A percentile compares a stretch with the other conserved stretches of the same genome.
Evolutionary conservation across 176 grass and related monocot genomes (phyloP).

Genomic region (Oryza rufipogon): DNA sequence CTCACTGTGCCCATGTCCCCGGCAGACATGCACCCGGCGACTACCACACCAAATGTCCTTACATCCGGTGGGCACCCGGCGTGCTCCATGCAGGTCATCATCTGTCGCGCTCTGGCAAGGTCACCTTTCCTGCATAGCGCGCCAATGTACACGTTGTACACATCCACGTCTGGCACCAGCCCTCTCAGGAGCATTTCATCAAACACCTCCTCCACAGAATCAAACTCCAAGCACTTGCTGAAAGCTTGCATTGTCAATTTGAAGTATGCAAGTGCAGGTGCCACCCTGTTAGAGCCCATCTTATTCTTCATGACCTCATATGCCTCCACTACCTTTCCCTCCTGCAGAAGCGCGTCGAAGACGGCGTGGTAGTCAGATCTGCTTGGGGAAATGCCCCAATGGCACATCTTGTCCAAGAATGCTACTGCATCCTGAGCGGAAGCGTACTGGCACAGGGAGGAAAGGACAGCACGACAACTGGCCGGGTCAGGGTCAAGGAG

Average conservation of each 20-base stretch:
- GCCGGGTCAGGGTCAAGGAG: conserved; percentile 31
- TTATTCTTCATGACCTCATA: conserved; percentile 46
- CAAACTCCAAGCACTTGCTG: conserved; percentile 13
- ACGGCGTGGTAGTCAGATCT: conserved; percentile 38
- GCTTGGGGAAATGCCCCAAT: conserved; percentile 38
- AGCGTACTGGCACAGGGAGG: conserved; percentile 27
- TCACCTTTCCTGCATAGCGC: conserved; percentile 54
- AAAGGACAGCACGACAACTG: conserved; percentile 31
- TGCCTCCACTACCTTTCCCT: conserved; percentile 49
- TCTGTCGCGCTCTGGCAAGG: conserved; percentile 48
- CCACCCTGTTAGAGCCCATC: conserved; percentile 51
- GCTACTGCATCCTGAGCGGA: conserved; percentile 26
- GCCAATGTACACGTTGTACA: conserved; percentile 51
- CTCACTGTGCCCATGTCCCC: conserved; percentile 41
- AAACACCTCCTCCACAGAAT: conserved; percentile 56
- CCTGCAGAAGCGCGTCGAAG: conserved; percentile 48
- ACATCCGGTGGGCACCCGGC: conserved; percentile 53
- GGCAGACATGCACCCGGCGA: conserved; percentile 28
- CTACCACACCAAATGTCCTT: conserved; percentile 42
- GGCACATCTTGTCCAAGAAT: conserved; percentile 65
- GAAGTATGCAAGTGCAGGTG: conserved; percentile 37
- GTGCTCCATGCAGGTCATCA: conserved; percentile 70
- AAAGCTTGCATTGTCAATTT: conserved; percentile 43
- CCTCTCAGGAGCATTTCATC: conserved; percentile 78
- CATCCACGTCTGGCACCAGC: conserved; percentile 43